Base-by-base conservation (phyloP, 73 alveolate species). In the Tetrahymena elliotti region DNA sequence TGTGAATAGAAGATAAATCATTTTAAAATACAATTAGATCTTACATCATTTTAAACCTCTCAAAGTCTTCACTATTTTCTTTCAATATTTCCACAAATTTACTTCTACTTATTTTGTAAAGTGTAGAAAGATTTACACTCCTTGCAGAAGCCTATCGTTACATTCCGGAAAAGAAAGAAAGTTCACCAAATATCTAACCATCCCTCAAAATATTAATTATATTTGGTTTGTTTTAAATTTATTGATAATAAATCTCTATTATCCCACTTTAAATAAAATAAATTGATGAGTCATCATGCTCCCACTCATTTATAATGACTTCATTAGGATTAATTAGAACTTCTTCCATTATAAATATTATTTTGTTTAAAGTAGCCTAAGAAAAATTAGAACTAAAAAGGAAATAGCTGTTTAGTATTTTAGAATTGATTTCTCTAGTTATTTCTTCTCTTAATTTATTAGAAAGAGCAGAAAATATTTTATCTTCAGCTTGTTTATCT, bases 11-110 rank as follows among this genome's bases (percentile, higher is more conserved):
- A 22, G 16, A 27, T n/a, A 68, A 31, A 24, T 31, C 36, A n/a
- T 27, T 2, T 68, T 68, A 68, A 31, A 68, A 68, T n/a, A 27
- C 6, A 0, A 68, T 68, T 31, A 10, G 11, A 68, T 68, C 38
- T 68, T 68, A 31, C 6, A 68, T 68, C 34, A 68, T 27, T 68
- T 68, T 68, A 31, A 68, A 84, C 47, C 33, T 88, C 33, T 94
- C 96, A 31, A 84, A 94, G 47, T 94, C 96, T 41, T 94, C 93
- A 5, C 38, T 16, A 93, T 40, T 94, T 27, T 88, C 93, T 88
- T 88, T 88, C 16, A 94, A 39, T 16, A 94, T 47, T 8, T 27
- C n/a, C 1, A 88, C 8, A 88, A 84, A 94, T 41, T 84, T 7
- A 0, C 92, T 84, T 94, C 96, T 94, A 31, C 39, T 68, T 38